Conservation (phyloP, 345 rosid species). For the Fremontodendron californicum region DNA sequence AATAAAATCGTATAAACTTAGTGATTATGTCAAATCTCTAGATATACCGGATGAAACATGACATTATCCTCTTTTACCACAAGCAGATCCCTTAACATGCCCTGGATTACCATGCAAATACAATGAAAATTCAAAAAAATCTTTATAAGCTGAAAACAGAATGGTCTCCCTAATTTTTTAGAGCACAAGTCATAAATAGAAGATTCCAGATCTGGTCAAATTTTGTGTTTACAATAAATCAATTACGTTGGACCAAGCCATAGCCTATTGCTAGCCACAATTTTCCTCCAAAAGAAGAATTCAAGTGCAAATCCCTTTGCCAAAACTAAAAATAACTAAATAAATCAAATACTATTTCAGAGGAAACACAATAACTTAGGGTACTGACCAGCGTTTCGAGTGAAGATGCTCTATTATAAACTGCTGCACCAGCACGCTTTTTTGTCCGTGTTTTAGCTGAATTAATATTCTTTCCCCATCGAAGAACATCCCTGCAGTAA, state of each 20-base stretch:
- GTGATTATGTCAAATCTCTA: not conserved
- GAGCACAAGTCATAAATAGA: not conserved
- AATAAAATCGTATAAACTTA: not conserved
- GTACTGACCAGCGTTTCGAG: slow-evolving; percentile 58
- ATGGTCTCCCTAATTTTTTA: not conserved
- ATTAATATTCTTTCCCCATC: slow-evolving; percentile 63
- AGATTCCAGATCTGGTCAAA: not conserved
- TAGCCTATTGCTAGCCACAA: not conserved
- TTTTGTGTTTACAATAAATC: not conserved
- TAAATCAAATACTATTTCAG: not conserved
- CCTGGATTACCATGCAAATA: not conserved
- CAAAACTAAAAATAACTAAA: not conserved
- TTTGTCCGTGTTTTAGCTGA: slow-evolving; percentile 51
- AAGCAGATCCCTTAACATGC: not conserved
- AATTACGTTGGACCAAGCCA: not conserved
- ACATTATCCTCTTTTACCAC: not conserved
- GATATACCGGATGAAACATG: not conserved
- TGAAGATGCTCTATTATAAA: slow-evolving; percentile 68
- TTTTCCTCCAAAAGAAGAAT: not conserved
- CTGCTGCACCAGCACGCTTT: slow-evolving; percentile 55
- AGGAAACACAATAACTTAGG: slow-evolving; percentile 9
- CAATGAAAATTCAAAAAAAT: not conserved
- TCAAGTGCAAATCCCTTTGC: not conserved
- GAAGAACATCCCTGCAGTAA: slow-evolving; percentile 45
- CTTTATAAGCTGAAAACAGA: not conserved